Base-by-base conservation (phyloP, 306 rosid genomes). In the Lagenaria siceraria region DNA sequence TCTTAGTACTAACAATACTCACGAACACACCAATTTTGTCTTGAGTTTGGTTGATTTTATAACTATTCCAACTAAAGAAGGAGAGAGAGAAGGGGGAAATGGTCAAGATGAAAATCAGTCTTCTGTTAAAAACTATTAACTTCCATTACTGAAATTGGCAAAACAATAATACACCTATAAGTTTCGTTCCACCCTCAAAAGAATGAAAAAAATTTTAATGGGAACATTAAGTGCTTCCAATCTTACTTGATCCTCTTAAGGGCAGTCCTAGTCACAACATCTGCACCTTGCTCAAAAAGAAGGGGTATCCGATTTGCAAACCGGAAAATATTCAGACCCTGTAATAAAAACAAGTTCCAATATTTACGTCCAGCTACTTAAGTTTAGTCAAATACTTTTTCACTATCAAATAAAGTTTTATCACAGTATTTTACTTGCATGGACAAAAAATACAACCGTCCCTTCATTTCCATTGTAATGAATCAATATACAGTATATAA, bases 231-330 rank as follows among this genome's bases (percentile, higher is more conserved):
- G 53, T 61, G 51, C 48, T 4, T 35, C 55, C 38, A 15, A 75
- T 72, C 92, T 75, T 84, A 92, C 97, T 92, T 94, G 86, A 94
- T 94, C 84, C 98, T 89, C 90, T 92, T 92, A n/a, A 85, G 87
- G 68, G 96, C 91, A 9, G 95, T 94, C 84, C 98, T 85, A 80
- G 97, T 94, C 68, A 94, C 98, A 68, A 94, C 98, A 82, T 94
- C 98, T 17, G 98, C 98, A 62, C 98, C 98, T 88, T 94, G 98
- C 95, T 94, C 98, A 79, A 94, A 94, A 84, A 94, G 98, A 80
- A 94, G 96, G n/a, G 98, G 98, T 78, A 94, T 94, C 72, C 98
- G 93, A 66, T 94, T 94, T 84, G 98, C 98, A 87, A 94, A 94
- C 77, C 97, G 87, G 87, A 94, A 94, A 71, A 94, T 86, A 81